A percentile compares a stretch with the other conserved stretches of the same genome.
phyloP scores from a whole-genome alignment of 1,284 basidiomycete species.

The Cerioporus squamosus region DNA sequence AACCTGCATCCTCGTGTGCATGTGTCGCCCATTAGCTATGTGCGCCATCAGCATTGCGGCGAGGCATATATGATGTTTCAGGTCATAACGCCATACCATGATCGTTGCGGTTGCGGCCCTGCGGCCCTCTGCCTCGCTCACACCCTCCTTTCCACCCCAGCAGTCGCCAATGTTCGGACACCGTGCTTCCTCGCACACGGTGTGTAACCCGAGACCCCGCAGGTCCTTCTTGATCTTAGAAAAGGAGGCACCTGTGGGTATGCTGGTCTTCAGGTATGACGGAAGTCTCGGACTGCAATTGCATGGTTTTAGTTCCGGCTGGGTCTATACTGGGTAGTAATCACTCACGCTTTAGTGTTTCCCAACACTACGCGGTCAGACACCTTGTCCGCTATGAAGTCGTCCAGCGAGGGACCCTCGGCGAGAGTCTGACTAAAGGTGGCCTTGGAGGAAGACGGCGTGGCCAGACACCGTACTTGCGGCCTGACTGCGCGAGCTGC shows the following conservation, averaged over 20 bases:
- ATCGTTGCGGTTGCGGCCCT: constrained; percentile 97
- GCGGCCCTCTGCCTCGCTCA: constrained; percentile 75
- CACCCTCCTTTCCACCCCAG: constrained; percentile 90
- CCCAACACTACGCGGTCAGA: constrained; percentile 77
- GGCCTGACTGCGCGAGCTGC: constrained; percentile 22
- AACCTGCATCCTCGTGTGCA: constrained; percentile 98
- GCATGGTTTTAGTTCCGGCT: neutral
- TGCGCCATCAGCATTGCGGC: constrained; percentile 3
- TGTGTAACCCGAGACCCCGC: constrained; percentile 89
- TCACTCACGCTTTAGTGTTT: constrained; percentile 72
- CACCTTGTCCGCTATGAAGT: constrained; percentile 77
- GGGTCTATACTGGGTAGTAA: neutral
- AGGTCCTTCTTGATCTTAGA: constrained; percentile 96
- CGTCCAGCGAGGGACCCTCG: constrained; percentile 80
- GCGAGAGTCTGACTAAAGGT: constrained; percentile 65
- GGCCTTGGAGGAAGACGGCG: constrained; percentile 52
- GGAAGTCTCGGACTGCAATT: constrained; percentile 82
- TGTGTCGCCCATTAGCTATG: constrained; percentile 98
- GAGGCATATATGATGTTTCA: neutral
- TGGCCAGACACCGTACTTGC: constrained; percentile 56
- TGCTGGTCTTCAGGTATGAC: constrained; percentile 90
- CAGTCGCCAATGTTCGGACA: constrained; percentile 99
- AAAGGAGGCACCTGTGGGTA: constrained; percentile 89
- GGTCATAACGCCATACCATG: constrained; percentile 70
- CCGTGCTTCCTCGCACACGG: constrained; percentile 98